phyloP scores from a whole-genome alignment of 805 yeast species.

The Hanseniaspora taiwanica region DNA sequence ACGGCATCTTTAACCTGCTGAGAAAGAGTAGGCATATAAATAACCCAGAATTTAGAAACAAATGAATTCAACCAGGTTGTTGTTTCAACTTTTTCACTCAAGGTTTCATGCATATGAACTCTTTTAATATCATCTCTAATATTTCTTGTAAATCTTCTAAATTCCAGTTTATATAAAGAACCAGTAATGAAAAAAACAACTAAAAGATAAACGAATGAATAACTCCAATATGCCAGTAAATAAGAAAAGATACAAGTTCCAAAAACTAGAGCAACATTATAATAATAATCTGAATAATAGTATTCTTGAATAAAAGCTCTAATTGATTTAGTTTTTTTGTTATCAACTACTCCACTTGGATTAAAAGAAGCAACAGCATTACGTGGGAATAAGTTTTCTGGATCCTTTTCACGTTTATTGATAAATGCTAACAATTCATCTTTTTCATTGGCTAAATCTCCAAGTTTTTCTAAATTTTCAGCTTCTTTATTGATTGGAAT shows the following conservation, averaged over 20 bases:
- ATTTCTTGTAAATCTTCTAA: conserved; percentile 62
- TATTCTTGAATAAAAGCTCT: conserved; percentile 54
- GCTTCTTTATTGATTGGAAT: conserved; percentile 14
- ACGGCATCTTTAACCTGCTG: conserved; percentile 60
- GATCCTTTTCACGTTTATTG: neutral
- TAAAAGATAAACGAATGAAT: conserved; percentile 49
- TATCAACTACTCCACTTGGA: conserved; percentile 15
- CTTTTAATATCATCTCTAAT: conserved; percentile 67
- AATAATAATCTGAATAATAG: conserved; percentile 59
- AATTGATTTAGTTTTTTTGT: conserved; percentile 15
- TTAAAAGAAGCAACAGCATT: conserved; percentile 11
- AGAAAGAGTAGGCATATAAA: conserved; percentile 75
- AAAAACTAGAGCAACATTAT: conserved; percentile 48
- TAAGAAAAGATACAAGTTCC: conserved; percentile 68
- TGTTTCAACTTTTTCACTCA: conserved; percentile 54
- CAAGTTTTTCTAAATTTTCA: conserved; percentile 6
- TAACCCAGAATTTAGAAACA: conserved; percentile 72
- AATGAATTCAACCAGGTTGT: conserved; percentile 75
- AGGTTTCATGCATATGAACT: conserved; percentile 44
- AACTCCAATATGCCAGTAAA: conserved; percentile 48
- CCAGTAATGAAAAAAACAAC: conserved; percentile 48
- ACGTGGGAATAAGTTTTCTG: neutral
- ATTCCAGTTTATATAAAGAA: conserved; percentile 59
- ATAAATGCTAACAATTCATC: conserved; percentile 6
- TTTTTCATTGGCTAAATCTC: conserved; percentile 5